Base-by-base conservation (phyloP, 164 flowering plant species). In the Sedum album region DNA sequence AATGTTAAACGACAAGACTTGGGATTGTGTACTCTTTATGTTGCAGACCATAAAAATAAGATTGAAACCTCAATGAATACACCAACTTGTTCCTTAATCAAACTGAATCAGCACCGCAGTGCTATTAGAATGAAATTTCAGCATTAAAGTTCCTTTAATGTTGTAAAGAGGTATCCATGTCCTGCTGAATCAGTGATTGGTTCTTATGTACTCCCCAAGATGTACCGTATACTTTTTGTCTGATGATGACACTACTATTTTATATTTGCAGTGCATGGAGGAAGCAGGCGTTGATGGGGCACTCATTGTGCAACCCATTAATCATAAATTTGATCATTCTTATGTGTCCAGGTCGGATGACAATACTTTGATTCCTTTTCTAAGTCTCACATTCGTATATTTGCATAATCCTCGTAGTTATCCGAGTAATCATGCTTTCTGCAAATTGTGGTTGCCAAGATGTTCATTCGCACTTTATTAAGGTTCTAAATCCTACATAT, bases 271-370 rank as follows among this genome's bases (percentile, higher is more conserved):
- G 98, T 83, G 82, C 69, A 89, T 93, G 98, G 89, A 76, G 72
- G 90, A 88, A 69, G 97, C 98, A 57, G 83, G 84, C 35, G 97
- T 93, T 25, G 90, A 91, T 77, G 97, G 96, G 67, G 98, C 98
- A 20, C 79, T 93, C 55, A 88, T 93, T 72, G 97, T 93, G 53
- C 98, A 93, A 79, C 98, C 98, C 17, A 93, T 93, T 41, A 91
- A 91, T 77, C 96, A 91, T 73, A 89, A 82, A 75, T 93, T 89
- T 83, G 97, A 91, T 73, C 98, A 93, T 79, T 91, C 97, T 68
- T 75, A 82, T 36, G 91, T 91, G 31, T 81, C 98, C 62, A 91
- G 97, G 98, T 93, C 39, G 46, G 6, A 13, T 26, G 62, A 11
- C 62, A 57, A 57, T 14, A 15, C 20, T 15, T 14, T 3, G 17